Percentiles rank a stretch among this genome's conserved stretches.
Evolutionary conservation across 2,329 filamentous ascomycete species (phyloP).

Genomic region (Cercospora citrullina): DNA sequence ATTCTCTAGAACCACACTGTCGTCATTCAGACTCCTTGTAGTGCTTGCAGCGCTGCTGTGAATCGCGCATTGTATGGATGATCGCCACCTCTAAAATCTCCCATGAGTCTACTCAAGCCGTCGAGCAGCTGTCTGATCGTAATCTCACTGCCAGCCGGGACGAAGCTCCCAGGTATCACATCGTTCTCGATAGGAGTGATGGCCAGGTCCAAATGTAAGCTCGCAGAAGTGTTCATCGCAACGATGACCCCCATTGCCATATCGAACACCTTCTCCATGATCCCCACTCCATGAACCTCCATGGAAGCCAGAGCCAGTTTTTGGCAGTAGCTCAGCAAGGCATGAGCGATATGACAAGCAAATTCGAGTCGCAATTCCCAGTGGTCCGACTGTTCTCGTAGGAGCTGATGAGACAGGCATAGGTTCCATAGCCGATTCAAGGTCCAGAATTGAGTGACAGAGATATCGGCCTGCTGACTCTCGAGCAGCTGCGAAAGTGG

Average conservation of each 20-base stretch:
- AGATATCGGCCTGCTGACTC: conserved; percentile 47
- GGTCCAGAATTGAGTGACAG: conserved; percentile 48
- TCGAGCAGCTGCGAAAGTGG: conserved; percentile 34
- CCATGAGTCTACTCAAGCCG: conserved; percentile 21
- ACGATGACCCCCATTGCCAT: conserved; percentile 36
- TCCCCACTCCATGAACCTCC: conserved; percentile 46
- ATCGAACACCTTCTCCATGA: conserved; percentile 45
- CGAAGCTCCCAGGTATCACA: conserved; percentile 16
- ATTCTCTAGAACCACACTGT: not conserved
- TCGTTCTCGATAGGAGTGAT: conserved; percentile 19
- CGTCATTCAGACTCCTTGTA: conserved; percentile 6
- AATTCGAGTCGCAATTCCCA: conserved; percentile 43
- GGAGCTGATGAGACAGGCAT: conserved; percentile 44
- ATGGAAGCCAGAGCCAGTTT: conserved; percentile 40
- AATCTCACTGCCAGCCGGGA: not conserved
- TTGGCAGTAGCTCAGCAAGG: conserved; percentile 40
- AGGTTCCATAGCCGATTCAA: conserved; percentile 47
- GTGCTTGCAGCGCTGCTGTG: conserved; percentile 16
- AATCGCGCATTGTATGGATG: conserved; percentile 27
- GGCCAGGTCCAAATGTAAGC: conserved; percentile 22
- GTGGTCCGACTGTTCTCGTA: conserved; percentile 40
- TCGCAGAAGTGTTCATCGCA: conserved; percentile 25
- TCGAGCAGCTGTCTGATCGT: conserved; percentile 20
- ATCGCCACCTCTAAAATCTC: conserved; percentile 30
- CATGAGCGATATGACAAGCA: conserved; percentile 40